phyloP scores from a whole-genome alignment of 2,329 filamentous ascomycete genomes.

The Trichoderma brevicompactum region DNA sequence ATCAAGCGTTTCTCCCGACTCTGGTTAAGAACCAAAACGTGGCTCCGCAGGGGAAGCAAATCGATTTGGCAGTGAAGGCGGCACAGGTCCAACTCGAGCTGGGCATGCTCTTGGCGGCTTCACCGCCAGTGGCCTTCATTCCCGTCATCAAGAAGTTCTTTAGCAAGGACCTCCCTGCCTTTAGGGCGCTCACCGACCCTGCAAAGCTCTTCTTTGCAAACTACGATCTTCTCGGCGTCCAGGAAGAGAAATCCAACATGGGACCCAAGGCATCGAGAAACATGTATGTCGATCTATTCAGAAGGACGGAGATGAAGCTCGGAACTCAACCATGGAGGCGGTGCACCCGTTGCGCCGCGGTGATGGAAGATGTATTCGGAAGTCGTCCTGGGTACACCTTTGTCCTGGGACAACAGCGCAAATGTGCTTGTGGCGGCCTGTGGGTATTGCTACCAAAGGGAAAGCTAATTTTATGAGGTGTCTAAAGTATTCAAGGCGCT shows the following conservation, averaged over 20 bases:
- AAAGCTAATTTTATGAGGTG: slow-evolving; percentile 33
- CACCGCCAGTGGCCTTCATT: slow-evolving; percentile 53
- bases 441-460: slow-evolving; percentile 53
- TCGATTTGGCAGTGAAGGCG: slow-evolving; percentile 51
- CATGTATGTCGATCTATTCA: slow-evolving; percentile 60
- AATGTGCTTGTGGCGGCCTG: slow-evolving; percentile 59
- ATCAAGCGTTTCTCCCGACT: slow-evolving; percentile 51
- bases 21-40: slow-evolving; percentile 54
- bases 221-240: slow-evolving; percentile 69
- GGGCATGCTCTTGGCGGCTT: slow-evolving; percentile 54
- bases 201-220: slow-evolving; percentile 74
- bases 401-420: slow-evolving; percentile 58
- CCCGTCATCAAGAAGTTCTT: slow-evolving; percentile 69
- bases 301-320: slow-evolving; percentile 56
- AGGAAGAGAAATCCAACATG: slow-evolving; percentile 58
- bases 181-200: slow-evolving; percentile 65
- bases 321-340: slow-evolving; percentile 43
- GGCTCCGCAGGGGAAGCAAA: slow-evolving; percentile 48
- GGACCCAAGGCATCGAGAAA: slow-evolving; percentile 44
- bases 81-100: slow-evolving; percentile 57
- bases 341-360: slow-evolving; percentile 62
- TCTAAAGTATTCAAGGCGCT: neutral
- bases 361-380: slow-evolving; percentile 65
- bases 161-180: slow-evolving; percentile 58
- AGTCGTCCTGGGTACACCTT: slow-evolving; percentile 57